Conservation (phyloP, 164 flowering plant genomes). For the Platanus orientalis region DNA sequence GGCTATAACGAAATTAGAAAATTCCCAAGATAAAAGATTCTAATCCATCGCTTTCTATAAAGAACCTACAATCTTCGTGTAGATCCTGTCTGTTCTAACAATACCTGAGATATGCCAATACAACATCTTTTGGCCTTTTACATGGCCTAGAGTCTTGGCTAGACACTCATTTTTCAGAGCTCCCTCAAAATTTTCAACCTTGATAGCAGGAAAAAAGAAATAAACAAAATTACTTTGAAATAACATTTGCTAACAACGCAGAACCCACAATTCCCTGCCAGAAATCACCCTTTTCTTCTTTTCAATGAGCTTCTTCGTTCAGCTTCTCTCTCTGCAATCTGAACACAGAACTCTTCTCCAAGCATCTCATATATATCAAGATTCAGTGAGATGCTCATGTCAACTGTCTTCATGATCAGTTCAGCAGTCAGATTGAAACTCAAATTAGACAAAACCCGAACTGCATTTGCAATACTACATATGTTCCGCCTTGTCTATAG, state of each 20-base stretch:
- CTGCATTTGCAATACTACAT: conserved; percentile 79
- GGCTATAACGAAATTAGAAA: too few species aligned
- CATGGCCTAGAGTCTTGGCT: too few species aligned
- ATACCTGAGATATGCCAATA: too few species aligned
- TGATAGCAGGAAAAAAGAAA: not conserved
- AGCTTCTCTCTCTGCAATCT: too few species aligned
- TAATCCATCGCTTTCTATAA: too few species aligned
- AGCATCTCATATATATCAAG: conserved; percentile 79
- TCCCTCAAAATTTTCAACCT: not conserved
- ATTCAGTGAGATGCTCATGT: conserved; percentile 45
- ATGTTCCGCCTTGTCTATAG: conserved; percentile 59
- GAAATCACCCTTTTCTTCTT: conserved; percentile 33
- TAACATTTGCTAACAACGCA: too few species aligned
- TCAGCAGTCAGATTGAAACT: conserved; percentile 75
- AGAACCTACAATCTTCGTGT: too few species aligned
- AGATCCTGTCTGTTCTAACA: too few species aligned
- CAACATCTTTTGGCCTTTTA: too few species aligned
- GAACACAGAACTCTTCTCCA: conserved; percentile 83
- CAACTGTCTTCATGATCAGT: conserved; percentile 45
- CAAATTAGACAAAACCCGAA: conserved; percentile 58
- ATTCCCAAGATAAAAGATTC: too few species aligned
- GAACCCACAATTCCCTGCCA: too few species aligned
- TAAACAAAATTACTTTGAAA: not conserved
- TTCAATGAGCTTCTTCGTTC: conserved; percentile 42
- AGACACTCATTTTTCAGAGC: not conserved